Evolutionary conservation across 768 basidiomycete species (phyloP).

Genomic region (Boletus rubescentipes): DNA sequence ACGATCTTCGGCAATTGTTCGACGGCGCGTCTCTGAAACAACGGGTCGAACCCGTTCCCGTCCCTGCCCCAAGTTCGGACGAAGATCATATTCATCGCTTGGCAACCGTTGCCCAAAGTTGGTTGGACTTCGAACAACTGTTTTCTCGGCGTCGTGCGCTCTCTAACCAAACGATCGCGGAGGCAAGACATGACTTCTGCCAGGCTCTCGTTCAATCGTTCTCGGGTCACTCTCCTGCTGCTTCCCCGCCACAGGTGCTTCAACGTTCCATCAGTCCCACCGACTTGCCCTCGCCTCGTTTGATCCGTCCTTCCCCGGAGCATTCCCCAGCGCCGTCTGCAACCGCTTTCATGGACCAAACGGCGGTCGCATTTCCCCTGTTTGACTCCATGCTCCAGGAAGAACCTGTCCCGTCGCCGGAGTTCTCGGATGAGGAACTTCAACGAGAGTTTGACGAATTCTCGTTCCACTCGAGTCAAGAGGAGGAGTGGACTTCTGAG

Average conservation of each 20-base stretch:
- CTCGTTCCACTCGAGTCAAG: slow-evolving; percentile 8
- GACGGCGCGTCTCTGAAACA: neutral
- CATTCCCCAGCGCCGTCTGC: neutral
- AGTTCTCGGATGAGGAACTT: slow-evolving; percentile 13
- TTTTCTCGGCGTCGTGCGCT: neutral
- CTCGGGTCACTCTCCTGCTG: neutral
- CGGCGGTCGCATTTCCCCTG: neutral
- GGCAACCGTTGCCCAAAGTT: neutral
- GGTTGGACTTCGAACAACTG: slow-evolving; percentile 6
- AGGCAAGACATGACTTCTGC: slow-evolving; percentile 11
- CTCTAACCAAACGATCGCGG: neutral
- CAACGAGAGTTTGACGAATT: slow-evolving; percentile 12
- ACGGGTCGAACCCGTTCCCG: neutral
- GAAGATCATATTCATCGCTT: neutral
- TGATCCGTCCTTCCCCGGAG: neutral
- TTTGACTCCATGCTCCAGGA: neutral
- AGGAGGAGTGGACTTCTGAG: slow-evolving; percentile 17
- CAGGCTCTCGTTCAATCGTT: slow-evolving; percentile 3
- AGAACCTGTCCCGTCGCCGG: neutral
- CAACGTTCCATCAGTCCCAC: neutral
- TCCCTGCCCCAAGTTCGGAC: neutral
- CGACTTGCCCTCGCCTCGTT: neutral
- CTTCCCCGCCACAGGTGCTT: neutral
- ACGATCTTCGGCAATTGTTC: slow-evolving; percentile 5
- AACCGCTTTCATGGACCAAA: neutral